Conservation (phyloP, 192 early-diverging fungal species). For the Coemansia sp. region DNA sequence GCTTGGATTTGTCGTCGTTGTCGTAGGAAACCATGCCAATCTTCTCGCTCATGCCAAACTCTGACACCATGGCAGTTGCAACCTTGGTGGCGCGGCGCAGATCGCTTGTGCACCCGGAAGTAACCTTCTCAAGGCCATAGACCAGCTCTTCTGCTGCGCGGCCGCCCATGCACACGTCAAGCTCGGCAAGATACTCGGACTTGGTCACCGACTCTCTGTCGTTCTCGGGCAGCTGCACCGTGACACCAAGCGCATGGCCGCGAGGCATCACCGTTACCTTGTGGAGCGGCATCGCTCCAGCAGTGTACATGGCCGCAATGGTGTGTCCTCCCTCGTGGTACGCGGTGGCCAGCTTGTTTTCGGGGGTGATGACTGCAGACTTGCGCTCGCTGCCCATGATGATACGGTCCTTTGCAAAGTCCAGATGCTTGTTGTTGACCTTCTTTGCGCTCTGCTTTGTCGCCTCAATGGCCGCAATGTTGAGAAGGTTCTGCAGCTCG, state of each 20-base stretch:
- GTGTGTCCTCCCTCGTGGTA: slow-evolving; percentile 99
- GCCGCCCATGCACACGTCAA: slow-evolving; percentile 99
- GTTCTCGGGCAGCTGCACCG: slow-evolving; percentile 91
- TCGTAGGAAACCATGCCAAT: slow-evolving; percentile 80
- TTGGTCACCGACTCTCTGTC: slow-evolving; percentile 80
- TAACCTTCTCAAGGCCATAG: slow-evolving; percentile 91
- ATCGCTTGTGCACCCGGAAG: slow-evolving; percentile 91
- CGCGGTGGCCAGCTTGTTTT: slow-evolving; percentile 86
- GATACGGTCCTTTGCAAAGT: slow-evolving; percentile 98
- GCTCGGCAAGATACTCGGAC: slow-evolving; percentile 80
- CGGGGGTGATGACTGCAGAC: slow-evolving; percentile 86
- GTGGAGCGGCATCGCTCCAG: slow-evolving; percentile 92
- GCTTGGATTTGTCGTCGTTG: slow-evolving; percentile 70
- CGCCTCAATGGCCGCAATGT: slow-evolving; percentile 96
- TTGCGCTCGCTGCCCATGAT: slow-evolving; percentile 97
- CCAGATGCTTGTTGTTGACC: slow-evolving; percentile 82
- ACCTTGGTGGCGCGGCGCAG: slow-evolving; percentile 85
- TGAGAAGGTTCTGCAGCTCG: slow-evolving; percentile 96
- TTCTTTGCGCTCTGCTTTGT: slow-evolving; percentile 71
- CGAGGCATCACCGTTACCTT: slow-evolving; percentile 99
- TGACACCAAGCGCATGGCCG: slow-evolving; percentile 74
- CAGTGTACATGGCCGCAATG: slow-evolving; percentile 91
- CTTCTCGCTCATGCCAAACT: slow-evolving; percentile 94
- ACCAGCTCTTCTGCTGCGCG: slow-evolving; percentile 96
- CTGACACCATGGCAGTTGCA: slow-evolving; percentile 87